Percentiles rank a stretch among this genome's conserved stretches.
Evolutionary conservation across 805 yeast species (phyloP).

Genomic region (Priceomyces castillae): DNA sequence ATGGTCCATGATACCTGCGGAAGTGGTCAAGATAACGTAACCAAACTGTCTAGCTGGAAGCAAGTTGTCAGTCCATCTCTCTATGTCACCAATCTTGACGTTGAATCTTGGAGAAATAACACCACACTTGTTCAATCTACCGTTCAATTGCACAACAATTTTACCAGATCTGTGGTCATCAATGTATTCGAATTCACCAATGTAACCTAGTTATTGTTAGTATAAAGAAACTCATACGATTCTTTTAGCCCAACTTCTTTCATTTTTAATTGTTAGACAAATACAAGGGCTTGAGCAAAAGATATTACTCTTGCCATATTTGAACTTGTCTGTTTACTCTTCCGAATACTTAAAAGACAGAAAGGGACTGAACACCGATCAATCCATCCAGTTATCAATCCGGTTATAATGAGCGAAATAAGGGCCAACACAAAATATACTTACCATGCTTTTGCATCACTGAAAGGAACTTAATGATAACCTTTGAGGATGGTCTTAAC

Average conservation of each 20-base stretch:
- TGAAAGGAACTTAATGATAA: constrained; percentile 90
- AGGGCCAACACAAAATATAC: constrained; percentile 11
- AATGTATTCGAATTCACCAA: constrained; percentile 96
- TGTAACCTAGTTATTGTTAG: constrained; percentile 59
- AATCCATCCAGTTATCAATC: constrained; percentile 98
- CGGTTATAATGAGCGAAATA: constrained; percentile 45
- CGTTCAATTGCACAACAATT: constrained; percentile 94
- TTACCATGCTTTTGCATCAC: constrained; percentile 90
- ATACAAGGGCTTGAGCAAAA: constrained; percentile 53
- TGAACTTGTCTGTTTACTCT: constrained; percentile 43
- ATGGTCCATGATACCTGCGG: constrained; percentile 99
- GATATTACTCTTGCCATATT: constrained; percentile 36
- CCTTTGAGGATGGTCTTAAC: constrained; percentile 98
- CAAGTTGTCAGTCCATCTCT: constrained; percentile 97
- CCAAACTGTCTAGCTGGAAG: constrained; percentile 99
- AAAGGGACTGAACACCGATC: constrained; percentile 84
- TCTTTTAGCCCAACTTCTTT: not conserved
- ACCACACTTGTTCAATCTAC: constrained; percentile 98
- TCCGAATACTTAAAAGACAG: constrained; percentile 98
- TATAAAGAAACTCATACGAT: constrained; percentile 6
- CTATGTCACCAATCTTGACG: constrained; percentile 91
- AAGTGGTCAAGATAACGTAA: constrained; percentile 94
- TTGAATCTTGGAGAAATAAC: constrained; percentile 98
- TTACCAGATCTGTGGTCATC: constrained; percentile 99
- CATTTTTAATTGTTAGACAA: not conserved